phyloP scores from a whole-genome alignment of 129 eudicot species.

The Tanacetum coccineum region DNA sequence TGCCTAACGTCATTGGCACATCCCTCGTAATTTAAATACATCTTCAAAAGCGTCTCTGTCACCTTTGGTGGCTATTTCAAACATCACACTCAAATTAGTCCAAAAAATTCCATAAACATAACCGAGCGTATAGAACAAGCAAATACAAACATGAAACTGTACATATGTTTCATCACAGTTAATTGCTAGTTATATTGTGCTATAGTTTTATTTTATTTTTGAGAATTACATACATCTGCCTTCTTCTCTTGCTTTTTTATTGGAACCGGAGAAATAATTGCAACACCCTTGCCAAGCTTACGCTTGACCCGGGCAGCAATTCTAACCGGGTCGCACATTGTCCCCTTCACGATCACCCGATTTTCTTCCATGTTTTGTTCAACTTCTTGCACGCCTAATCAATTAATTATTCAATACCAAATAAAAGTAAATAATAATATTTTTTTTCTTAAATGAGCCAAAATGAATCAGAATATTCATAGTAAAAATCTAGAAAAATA shows the following conservation, averaged over 20 bases:
- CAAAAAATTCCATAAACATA: neutral
- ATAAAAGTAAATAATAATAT: conserved; percentile 1
- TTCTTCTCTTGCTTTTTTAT: conserved; percentile 34
- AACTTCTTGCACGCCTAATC: conserved; percentile 59
- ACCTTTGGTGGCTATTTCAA: conserved; percentile 34
- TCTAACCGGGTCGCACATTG: conserved; percentile 41
- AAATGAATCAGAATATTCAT: neutral
- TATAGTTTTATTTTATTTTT: neutral
- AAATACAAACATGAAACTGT: neutral
- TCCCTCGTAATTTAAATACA: conserved; percentile 68
- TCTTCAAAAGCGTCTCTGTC: conserved; percentile 49
- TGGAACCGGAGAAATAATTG: conserved; percentile 49
- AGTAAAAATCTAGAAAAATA: neutral
- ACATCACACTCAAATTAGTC: neutral
- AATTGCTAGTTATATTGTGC: neutral
- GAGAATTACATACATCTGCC: conserved; percentile 37
- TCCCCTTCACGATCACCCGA: conserved; percentile 61
- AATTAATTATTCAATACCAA: conserved; percentile 1
- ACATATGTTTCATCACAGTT: neutral
- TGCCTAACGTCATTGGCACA: conserved; percentile 62
- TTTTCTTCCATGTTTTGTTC: conserved; percentile 39
- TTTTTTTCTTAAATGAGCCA: neutral
- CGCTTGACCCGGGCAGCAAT: conserved; percentile 51
- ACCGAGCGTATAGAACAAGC: conserved; percentile 8
- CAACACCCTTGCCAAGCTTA: conserved; percentile 55